These are phyloP conservation scores for Boeremia exigua DNA, from an alignment of 2,329 filamentous ascomycete genomes.

Conservation along the genomic window DNA sequence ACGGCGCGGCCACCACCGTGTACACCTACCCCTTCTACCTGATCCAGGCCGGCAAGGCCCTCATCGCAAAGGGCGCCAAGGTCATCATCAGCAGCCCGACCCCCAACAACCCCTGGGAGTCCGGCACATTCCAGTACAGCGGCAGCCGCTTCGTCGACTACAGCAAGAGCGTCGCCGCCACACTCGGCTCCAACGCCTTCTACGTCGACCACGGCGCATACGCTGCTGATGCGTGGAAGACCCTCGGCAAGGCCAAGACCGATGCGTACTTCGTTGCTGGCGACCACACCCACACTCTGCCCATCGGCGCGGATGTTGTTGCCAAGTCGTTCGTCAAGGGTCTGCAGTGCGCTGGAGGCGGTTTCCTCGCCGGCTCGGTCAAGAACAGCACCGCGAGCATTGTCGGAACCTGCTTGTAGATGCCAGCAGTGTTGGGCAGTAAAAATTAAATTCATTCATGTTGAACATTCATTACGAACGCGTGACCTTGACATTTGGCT, in stretches of 20 bases:
- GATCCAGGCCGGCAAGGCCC: constrained; percentile 61
- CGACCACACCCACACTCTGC: constrained; percentile 69
- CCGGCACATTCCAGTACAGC: constrained; percentile 57
- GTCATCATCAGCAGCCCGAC: constrained; percentile 67
- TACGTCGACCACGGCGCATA: constrained; percentile 69
- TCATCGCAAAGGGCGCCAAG: constrained; percentile 62
- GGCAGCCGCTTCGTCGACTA: constrained; percentile 64
- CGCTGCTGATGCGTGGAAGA: constrained; percentile 60
- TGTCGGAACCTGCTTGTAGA: constrained; percentile 38
- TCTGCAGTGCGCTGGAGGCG: constrained; percentile 57
- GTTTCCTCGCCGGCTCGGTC: constrained; percentile 49
- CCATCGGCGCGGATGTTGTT: constrained; percentile 62
- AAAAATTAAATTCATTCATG: not conserved
- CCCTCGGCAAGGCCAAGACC: constrained; percentile 57
- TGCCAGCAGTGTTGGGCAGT: not conserved
- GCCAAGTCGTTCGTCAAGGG: constrained; percentile 66
- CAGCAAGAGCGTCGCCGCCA: constrained; percentile 53
- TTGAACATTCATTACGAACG: not conserved
- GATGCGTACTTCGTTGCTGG: constrained; percentile 60
- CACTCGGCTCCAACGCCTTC: constrained; percentile 52
- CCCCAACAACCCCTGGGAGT: constrained; percentile 69
- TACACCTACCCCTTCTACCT: constrained; percentile 68
- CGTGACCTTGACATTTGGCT: no score
- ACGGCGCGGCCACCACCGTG: constrained; percentile 61
- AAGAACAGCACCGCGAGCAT: constrained; percentile 44